Percentiles rank a stretch among this genome's conserved stretches.
These are phyloP conservation scores for Dothistroma septosporum DNA, from an alignment of 2,329 filamentous ascomycete genomes.

Conservation along the genomic window DNA sequence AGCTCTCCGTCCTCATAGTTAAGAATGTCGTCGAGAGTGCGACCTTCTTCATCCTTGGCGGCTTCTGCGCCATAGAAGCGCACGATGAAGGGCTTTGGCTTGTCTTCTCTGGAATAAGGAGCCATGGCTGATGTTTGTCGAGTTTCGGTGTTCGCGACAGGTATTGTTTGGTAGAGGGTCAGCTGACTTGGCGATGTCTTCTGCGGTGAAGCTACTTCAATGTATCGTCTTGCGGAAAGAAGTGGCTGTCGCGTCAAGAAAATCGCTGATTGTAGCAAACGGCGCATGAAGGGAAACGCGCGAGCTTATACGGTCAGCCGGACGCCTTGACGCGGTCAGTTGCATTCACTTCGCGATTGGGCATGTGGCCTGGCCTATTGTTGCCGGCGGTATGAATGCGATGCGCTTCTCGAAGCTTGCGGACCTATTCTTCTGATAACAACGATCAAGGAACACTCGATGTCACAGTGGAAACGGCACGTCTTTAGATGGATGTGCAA, in stretches of 20 bases:
- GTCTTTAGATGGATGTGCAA: background rate
- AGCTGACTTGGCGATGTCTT: background rate
- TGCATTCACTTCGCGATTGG: background rate
- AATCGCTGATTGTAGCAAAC: background rate
- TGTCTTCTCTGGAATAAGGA: background rate
- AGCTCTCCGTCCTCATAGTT: slow-evolving; percentile 38
- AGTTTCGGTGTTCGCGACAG: background rate
- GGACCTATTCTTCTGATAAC: background rate
- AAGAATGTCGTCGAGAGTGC: slow-evolving; percentile 47
- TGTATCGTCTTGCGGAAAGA: background rate
- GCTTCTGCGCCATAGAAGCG: slow-evolving; percentile 46
- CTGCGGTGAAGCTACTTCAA: background rate
- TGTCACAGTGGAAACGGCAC: background rate
- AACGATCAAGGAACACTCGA: too few species aligned
- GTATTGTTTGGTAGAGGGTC: background rate
- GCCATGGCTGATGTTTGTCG: background rate
- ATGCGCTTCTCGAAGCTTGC: background rate
- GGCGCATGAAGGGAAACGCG: background rate
- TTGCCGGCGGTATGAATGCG: background rate
- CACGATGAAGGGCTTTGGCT: slow-evolving; percentile 27
- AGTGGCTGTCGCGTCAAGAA: background rate
- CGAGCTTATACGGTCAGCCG: background rate
- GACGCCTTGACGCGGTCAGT: background rate
- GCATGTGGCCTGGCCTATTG: background rate
- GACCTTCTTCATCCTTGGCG: slow-evolving; percentile 30